Evolutionary conservation across 169 alveolate species (phyloP), one percentile per base, ranked within the genome.

Genomic region (Theileria equi): DNA sequence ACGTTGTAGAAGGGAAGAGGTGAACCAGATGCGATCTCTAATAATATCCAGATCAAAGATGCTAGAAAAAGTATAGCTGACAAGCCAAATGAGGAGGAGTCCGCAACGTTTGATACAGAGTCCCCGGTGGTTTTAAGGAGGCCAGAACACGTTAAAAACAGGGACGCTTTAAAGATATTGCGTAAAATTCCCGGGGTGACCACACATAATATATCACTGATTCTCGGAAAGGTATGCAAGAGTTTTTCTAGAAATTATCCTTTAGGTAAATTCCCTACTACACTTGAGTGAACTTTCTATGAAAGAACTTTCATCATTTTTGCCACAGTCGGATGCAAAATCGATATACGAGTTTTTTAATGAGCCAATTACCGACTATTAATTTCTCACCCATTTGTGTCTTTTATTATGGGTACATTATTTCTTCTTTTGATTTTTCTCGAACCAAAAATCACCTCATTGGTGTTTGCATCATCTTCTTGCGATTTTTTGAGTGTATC

Each of bases 131-230:
- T 35, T n/a, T 71, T 67, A 8, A 28, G 71, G 11, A 28, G 77
- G 4, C 84, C 84, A 8, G 84, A 62, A 38, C 63, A 60, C 21
- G 84, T 74, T 19, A 74, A 64, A 40, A 74, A 74, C 57, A 23
- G 84, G 38, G 84, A 74, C 25, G 84, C 84, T 13, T 43, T 74
- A 47, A 35, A 60, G 35, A 64, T 74, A 35, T 61, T 74, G 28
- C 59, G 84, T 26, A 74, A 48, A 31, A 74, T 74, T 7, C 84
- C 84, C 21, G 84, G 84, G 23, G 79, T 74, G 10, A 64, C 84
- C 7, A 52, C 77, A 23, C 69, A 74, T 26, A 74, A 74, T 66
- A n/a, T 74, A 13, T 21, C 72, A n/a, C 70, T 44, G 38, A 74
- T 74, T 2, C 65, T 74, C 41, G 47, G 74, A 19, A 74, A 66